Conservation (phyloP, 805 yeast genomes). For the Monosporozyma servazzii region DNA sequence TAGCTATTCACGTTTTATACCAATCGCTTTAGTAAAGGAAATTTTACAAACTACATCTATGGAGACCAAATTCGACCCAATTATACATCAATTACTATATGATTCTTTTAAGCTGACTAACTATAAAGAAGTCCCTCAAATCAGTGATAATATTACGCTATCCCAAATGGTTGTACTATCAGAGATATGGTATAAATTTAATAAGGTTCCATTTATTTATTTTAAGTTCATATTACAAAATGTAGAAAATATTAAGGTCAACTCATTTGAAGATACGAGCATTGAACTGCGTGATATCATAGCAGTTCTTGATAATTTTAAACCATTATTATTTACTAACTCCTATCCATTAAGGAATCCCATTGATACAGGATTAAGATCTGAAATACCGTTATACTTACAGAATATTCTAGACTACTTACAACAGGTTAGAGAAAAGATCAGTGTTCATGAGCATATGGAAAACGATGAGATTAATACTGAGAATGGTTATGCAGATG, state of each 20-base stretch:
- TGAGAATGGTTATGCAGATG: background rate
- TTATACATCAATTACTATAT: background rate
- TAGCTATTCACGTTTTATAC: background rate
- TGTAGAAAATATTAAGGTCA: no score
- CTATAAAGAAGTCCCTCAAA: background rate
- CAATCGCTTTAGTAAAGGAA: slow-evolving; percentile 1
- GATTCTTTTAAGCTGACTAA: background rate
- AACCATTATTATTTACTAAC: background rate
- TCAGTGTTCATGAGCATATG: background rate
- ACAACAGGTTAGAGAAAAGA: no score
- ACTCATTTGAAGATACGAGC: background rate
- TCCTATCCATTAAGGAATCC: background rate
- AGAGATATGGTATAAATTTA: slow-evolving; percentile 14
- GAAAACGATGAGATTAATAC: background rate
- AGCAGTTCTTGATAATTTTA: background rate
- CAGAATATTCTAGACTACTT: background rate
- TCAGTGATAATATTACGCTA: background rate
- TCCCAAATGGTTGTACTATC: slow-evolving; percentile 6
- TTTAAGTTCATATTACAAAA: background rate
- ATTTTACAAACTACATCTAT: slow-evolving; percentile 3
- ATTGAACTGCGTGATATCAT: background rate
- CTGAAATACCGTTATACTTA: background rate
- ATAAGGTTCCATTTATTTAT: background rate
- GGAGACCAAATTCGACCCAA: slow-evolving; percentile 1
- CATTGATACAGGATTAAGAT: background rate